Base-by-base conservation (phyloP, 371 early-diverging fungal species). In the Mucor ambiguus region DNA sequence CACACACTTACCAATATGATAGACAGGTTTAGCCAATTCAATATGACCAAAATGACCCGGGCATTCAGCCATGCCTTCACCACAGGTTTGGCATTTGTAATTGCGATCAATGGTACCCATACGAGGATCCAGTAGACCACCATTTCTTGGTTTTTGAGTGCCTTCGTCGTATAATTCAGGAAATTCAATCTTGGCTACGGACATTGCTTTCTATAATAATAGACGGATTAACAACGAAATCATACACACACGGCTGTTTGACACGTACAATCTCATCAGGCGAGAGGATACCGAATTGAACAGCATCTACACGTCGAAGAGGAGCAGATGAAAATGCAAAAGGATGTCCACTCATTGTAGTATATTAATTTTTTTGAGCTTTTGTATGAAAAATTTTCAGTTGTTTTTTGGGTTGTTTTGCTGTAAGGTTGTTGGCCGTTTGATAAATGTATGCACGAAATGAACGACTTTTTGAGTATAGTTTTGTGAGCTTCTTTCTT, bases 41-140 rank as follows among this genome's bases (percentile, higher is more conserved):
- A 99, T 98, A 74, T 99, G 97, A 12, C 97, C 99, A 90, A 99
- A 99, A 79, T 99, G 99, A 35, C 99, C 99, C 22, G 95, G 94
- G 77, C 99, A 99, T 69, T 95, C 95, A 32, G 92, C 92, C 94
- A 95, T 97, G 70, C 92, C 92, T 75, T 96, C 95, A 55, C 92
- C 93, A 81, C 99, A 99, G 9, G 99, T 99, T 73, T 90, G 91
- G 80, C 99, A 99, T 80, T 96, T 95, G 86, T 93, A 96, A 75
- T 95, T 95, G 64, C 98, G 93, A 76, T 99, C 99, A 60, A 98
- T 97, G 12, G 99, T 98, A 33, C 99, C 99, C 93, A 99, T 92
- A 43, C 97, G 91, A 57, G 97, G 92, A 81, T 99, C 99, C n/a
- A 97, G 82, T 35, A 99, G 85, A 62, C 99, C 99, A 38, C 76